Evolutionary conservation across 2,329 filamentous ascomycete genomes (phyloP).

Genomic region (Penicillium rolfsii): DNA sequence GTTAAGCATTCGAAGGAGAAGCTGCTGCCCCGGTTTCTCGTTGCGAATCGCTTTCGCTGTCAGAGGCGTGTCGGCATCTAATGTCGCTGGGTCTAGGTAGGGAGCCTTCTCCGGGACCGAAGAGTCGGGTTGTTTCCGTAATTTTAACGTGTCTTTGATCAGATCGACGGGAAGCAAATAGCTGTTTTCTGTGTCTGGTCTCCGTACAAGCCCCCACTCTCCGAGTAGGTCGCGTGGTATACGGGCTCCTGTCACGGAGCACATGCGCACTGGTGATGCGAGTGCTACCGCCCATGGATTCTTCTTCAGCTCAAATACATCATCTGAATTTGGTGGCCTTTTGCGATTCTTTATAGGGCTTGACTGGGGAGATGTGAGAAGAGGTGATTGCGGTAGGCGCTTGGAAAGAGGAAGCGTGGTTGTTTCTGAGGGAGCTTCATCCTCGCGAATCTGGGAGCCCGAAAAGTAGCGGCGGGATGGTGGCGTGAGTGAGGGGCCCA

Average conservation of each 20-base stretch:
- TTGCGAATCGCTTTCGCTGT: not conserved
- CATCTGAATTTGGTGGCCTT: slow-evolving; percentile 27
- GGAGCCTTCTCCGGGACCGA: not conserved
- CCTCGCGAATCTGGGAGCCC: slow-evolving; percentile 12
- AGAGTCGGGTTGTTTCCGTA: not conserved
- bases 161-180: slow-evolving; percentile 42
- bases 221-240: slow-evolving; percentile 40
- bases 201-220: slow-evolving; percentile 42
- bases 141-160: slow-evolving; percentile 36
- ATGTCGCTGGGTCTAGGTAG: not conserved
- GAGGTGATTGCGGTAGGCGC: slow-evolving; percentile 42
- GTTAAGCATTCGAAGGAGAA: slow-evolving; percentile 35
- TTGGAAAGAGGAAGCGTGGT: slow-evolving; percentile 31
- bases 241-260: slow-evolving; percentile 37
- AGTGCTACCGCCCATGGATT: slow-evolving; percentile 49
- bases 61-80: not conserved
- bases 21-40: slow-evolving; percentile 18
- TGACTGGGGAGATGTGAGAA: slow-evolving; percentile 32
- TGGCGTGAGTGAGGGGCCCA: not conserved
- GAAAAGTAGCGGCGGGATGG: slow-evolving; percentile 19
- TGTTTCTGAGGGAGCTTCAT: slow-evolving; percentile 5
- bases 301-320: slow-evolving; percentile 35
- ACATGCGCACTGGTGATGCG: slow-evolving; percentile 42
- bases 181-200: slow-evolving; percentile 29
- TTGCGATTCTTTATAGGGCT: slow-evolving; percentile 31